Evolutionary conservation across 1,139 yeast species (phyloP), one percentile per base, ranked within the genome.

Genomic region (Sugiyamaella xylanicola): DNA sequence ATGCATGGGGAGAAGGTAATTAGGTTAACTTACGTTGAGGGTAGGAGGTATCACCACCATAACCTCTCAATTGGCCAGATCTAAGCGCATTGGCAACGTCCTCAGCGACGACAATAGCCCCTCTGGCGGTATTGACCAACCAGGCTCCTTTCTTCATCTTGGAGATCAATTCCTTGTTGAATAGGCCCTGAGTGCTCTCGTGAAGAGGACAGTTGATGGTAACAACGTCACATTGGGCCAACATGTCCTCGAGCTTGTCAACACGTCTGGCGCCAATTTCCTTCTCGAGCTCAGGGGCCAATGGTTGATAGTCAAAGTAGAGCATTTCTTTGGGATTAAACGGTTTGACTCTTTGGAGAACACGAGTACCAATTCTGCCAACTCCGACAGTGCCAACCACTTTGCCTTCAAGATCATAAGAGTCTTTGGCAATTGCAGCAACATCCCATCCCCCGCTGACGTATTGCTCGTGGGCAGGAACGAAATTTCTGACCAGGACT

Each of bases 21-120:
- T n/a, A n/a, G n/a, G 5, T 11, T 15, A 15, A 45, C 48, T 45
- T 32, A 45, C 48, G 95, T 74, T 87, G 95, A 29, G 85, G 85
- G 75, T 69, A 79, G 89, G 92, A 86, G 53, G 86, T 93, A 69
- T 86, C 93, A 64, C 95, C 93, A 65, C 91, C 93, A 68, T 87
- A 86, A 51, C 92, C 91, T 61, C 84, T 77, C 58, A 86, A 72
- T 64, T 84, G 86, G 51, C 93, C 93, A 39, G 83, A 74, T 53
- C 77, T 68, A 51, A 86, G 79, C 0, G 93, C 92, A 16, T 77
- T 91, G 0, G 91, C 91, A 59, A 86, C 87, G 64, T 83, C 95
- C 63, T 86, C 78, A 48, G 83, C 85, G 55, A 78, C 83, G 70
- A 86, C 79, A 61, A 86, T 85, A 51, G 91, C 92, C 59, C 93